Evolutionary conservation across 306 rosid genomes (phyloP).

Genomic region (Hippophae rhamnoides): DNA sequence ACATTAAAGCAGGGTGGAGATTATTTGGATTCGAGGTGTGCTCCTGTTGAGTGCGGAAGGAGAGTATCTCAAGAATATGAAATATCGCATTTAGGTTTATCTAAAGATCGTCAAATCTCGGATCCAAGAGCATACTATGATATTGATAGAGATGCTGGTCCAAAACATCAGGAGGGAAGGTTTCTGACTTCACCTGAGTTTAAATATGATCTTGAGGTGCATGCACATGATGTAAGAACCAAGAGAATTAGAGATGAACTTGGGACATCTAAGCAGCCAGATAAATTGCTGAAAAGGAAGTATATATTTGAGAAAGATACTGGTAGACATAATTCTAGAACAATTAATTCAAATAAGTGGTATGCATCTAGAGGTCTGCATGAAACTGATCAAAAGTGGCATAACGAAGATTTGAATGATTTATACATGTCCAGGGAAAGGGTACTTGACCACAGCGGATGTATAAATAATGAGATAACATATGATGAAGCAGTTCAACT

Average conservation of each 20-base stretch:
- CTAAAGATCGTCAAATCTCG: constrained; percentile 32
- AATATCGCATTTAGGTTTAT: constrained; percentile 27
- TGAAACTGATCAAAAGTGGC: constrained; percentile 53
- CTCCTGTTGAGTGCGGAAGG: constrained; percentile 35
- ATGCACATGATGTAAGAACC: constrained; percentile 28
- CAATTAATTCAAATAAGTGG: constrained; percentile 38
- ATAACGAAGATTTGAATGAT: constrained; percentile 37
- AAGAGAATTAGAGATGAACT: constrained; percentile 34
- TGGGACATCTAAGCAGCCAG: constrained; percentile 39
- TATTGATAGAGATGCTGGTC: constrained; percentile 41
- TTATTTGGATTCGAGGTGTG: constrained; percentile 33
- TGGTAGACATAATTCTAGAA: constrained; percentile 33
- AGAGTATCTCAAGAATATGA: constrained; percentile 46
- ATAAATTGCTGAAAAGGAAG: constrained; percentile 48
- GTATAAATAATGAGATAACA: constrained; percentile 35
- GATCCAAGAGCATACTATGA: constrained; percentile 47
- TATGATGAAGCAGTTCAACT: constrained; percentile 25
- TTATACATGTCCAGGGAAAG: constrained; percentile 33
- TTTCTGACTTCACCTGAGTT: constrained; percentile 33
- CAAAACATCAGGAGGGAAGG: constrained; percentile 49
- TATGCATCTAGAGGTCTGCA: constrained; percentile 31
- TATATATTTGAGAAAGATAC: constrained; percentile 35
- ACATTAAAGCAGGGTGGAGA: constrained; percentile 37
- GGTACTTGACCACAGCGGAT: constrained; percentile 35
- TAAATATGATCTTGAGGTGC: constrained; percentile 34